These are phyloP conservation scores for Penicillium odoratum DNA, from an alignment of 495 filamentous ascomycete genomes.

Conservation along the genomic window DNA sequence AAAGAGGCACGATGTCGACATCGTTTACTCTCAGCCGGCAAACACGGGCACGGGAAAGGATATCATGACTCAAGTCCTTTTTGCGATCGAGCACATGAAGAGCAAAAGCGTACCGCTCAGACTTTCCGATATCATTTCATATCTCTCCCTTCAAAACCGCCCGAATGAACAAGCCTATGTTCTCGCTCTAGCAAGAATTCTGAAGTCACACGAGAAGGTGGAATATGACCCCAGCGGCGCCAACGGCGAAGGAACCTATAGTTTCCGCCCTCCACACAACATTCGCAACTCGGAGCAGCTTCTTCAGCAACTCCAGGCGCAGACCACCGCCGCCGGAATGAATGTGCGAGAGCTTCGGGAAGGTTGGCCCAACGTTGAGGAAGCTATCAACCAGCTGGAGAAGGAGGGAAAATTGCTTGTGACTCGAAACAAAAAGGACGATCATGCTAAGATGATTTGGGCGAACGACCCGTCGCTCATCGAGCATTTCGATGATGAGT, in stretches of 20 bases:
- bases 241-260: slow-evolving; percentile 66
- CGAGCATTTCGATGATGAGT: slow-evolving; percentile 76
- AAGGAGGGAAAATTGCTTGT: slow-evolving; percentile 75
- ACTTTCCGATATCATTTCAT: slow-evolving; percentile 70
- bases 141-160: slow-evolving; percentile 65
- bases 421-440: slow-evolving; percentile 89
- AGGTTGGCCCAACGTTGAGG: slow-evolving; percentile 83
- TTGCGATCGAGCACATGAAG: slow-evolving; percentile 83
- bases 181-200: slow-evolving; percentile 44
- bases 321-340: slow-evolving; percentile 78
- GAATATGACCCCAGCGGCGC: slow-evolving; percentile 62
- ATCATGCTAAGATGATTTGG: slow-evolving; percentile 83
- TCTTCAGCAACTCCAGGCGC: slow-evolving; percentile 74
- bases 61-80: slow-evolving; percentile 80
- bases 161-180: slow-evolving; percentile 47
- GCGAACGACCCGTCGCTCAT: slow-evolving; percentile 76
- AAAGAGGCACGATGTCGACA: slow-evolving; percentile 57
- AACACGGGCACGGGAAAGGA: slow-evolving; percentile 75
- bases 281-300: slow-evolving; percentile 74
- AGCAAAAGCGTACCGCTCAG: slow-evolving; percentile 68
- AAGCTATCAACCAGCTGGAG: slow-evolving; percentile 76
- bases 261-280: slow-evolving; percentile 74
- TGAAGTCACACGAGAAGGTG: slow-evolving; percentile 63
- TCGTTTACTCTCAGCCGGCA: slow-evolving; percentile 75
- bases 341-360: slow-evolving; percentile 87